A percentile compares a stretch with the other conserved stretches of the same genome.
Evolutionary conservation across 306 rosid genomes (phyloP).

Genomic region (Ochetophila trinervis): DNA sequence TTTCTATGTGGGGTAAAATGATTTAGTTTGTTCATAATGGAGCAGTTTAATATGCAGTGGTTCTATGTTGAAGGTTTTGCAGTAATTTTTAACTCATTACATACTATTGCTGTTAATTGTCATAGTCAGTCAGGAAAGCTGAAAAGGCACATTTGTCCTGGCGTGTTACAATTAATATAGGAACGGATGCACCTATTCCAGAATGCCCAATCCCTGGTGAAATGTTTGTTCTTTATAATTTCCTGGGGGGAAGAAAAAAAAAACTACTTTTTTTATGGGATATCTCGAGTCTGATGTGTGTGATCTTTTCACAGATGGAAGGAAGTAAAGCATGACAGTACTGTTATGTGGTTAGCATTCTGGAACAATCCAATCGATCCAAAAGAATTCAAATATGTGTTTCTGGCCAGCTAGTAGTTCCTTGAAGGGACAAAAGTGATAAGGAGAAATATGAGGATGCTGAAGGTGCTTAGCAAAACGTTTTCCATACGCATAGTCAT

Average conservation of each 20-base stretch:
- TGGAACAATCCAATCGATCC: constrained; percentile 95
- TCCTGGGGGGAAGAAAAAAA: neutral
- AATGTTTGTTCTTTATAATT: constrained; percentile 39
- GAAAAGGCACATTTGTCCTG: constrained; percentile 77
- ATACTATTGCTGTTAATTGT: constrained; percentile 24
- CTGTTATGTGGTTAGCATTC: constrained; percentile 94
- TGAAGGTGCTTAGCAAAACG: constrained; percentile 53
- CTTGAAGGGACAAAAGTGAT: constrained; percentile 95
- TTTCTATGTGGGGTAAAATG: constrained; percentile 8
- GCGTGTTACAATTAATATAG: constrained; percentile 84
- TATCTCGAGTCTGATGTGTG: constrained; percentile 16
- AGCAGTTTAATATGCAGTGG: constrained; percentile 20
- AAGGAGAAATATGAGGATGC: constrained; percentile 93
- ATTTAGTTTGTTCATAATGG: constrained; percentile 3
- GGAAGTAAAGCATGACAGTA: constrained; percentile 84
- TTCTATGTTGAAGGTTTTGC: constrained; percentile 8
- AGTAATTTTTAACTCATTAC: constrained; percentile 13
- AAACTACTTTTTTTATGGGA: neutral
- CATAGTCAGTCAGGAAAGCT: constrained; percentile 82
- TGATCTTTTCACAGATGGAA: constrained; percentile 70
- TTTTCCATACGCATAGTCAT: constrained; percentile 5
- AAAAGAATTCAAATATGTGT: constrained; percentile 87
- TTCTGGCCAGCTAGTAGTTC: constrained; percentile 98
- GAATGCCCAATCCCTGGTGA: constrained; percentile 94
- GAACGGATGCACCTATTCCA: constrained; percentile 78